These are phyloP conservation scores for Pharnaceum exiguum DNA, from an alignment of 148 eudicot species.

Conservation along the genomic window DNA sequence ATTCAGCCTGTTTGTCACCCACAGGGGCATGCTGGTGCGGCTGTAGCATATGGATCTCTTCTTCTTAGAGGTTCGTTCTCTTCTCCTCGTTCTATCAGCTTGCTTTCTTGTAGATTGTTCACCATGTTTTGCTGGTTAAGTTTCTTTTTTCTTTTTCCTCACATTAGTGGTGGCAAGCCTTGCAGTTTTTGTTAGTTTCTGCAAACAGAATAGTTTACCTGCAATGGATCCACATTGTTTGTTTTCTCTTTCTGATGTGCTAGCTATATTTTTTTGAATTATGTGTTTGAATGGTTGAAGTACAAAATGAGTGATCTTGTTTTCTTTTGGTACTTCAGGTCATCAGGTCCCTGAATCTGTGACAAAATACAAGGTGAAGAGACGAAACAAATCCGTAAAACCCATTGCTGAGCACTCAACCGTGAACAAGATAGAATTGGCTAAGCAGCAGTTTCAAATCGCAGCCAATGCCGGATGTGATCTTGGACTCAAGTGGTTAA, in stretches of 20 bases:
- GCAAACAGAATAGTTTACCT: no score
- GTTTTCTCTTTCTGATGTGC: no score
- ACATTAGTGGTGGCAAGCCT: no score
- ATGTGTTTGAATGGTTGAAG: no score
- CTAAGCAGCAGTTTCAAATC: constrained; percentile 73
- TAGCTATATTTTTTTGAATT: no score
- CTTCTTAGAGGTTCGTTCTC: constrained; percentile 60
- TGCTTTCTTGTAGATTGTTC: neutral
- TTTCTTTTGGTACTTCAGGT: constrained; percentile 30
- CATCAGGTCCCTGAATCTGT: constrained; percentile 62
- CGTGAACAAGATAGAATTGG: constrained; percentile 47
- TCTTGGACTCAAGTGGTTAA: constrained; percentile 87
- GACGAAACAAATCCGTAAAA: constrained; percentile 27
- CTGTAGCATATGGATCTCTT: constrained; percentile 89
- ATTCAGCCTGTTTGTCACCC: neutral
- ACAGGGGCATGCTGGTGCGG: constrained; percentile 96
- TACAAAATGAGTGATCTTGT: neutral
- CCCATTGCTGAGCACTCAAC: constrained; percentile 21
- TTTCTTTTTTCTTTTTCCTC: neutral
- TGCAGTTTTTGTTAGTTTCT: no score
- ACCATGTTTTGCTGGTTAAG: neutral
- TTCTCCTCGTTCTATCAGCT: neutral
- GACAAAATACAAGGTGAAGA: constrained; percentile 48
- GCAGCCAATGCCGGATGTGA: constrained; percentile 86
- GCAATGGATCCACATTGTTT: no score